Base-by-base conservation (phyloP, 352 stramenopile species). In the Phytophthora meadii region DNA sequence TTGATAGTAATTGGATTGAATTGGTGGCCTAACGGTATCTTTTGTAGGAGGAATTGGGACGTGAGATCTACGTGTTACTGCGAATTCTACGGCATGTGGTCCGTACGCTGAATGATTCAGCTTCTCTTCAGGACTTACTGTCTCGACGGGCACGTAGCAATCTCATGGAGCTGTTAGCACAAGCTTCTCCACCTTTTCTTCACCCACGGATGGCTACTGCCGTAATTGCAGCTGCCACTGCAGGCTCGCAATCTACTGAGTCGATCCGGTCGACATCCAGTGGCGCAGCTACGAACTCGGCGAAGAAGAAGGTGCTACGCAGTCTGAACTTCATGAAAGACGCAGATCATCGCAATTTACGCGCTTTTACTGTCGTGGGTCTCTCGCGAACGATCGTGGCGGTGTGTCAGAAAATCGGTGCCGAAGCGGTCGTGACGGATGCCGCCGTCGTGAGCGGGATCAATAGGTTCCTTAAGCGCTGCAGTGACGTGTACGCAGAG, bases 21-120 rank as follows among this genome's bases (percentile, higher is more conserved):
- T 17, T 59, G 6, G 34, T 7, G 5, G 50, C 2, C 47, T 65
- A 39, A 53, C 5, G 17, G 12, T 22, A 22, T 54, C 37, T 10
- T 32, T 54, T 36, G 49, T 24, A 93, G 84, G 77, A 84, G 25
- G 85, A 91, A 34, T 67, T 93, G 10, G 85, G 74, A 8, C 77
- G 79, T 4, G 85, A 93, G 36, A 82, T 93, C 25, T 92, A 93
- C 59, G 81, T 93, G 12, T 73, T 84, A 3, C 64, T 90, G 28
- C 81, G 85, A 5, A 74, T 92, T 36, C 50, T 93, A 28, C 69
- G 85, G 14, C 78, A 91, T 41, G 71, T 90, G 10, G 59, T 92
- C 8, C 82, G 81, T 51, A 84, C 70, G 6, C 50, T 91, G n/a
- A 80, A 65, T 30, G 82, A 93, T 11, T 48, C 72, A 0, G 61